phyloP scores from a whole-genome alignment of 129 eudicot genomes.

The Tanacetum coccineum region DNA sequence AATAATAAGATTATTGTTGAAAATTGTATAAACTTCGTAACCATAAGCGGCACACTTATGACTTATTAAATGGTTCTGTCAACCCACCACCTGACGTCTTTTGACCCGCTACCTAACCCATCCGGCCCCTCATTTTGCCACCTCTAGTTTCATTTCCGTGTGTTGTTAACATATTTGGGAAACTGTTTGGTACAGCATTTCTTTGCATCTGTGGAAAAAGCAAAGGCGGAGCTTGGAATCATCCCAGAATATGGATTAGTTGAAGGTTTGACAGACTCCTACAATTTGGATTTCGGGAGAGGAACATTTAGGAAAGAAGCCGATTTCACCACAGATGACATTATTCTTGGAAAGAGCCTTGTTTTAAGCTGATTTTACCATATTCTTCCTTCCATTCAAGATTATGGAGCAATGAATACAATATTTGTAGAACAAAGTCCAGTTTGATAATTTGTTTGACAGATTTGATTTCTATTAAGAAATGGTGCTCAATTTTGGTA shows the following conservation, averaged over 20 bases:
- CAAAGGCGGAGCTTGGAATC: conserved; percentile 78
- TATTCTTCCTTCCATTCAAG: conserved; percentile 4
- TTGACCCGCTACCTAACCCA: neutral
- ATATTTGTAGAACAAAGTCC: conserved; percentile 21
- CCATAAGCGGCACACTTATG: neutral
- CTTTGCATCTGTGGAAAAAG: conserved; percentile 95
- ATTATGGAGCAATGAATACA: conserved; percentile 19
- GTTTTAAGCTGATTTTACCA: conserved; percentile 36
- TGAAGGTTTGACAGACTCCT: conserved; percentile 79
- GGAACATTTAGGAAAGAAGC: conserved; percentile 88
- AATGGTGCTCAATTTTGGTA: no score
- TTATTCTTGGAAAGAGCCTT: conserved; percentile 78
- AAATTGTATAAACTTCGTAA: neutral
- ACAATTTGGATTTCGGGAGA: conserved; percentile 80
- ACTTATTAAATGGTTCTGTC: neutral
- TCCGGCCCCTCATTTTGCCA: neutral
- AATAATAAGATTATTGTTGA: neutral
- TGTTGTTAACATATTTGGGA: neutral
- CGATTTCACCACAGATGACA: conserved; percentile 83
- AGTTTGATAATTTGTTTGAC: conserved; percentile 29
- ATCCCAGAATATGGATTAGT: conserved; percentile 72
- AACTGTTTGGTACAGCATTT: conserved; percentile 65
- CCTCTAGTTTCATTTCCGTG: neutral
- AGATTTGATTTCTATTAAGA: conserved; percentile 6
- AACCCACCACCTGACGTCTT: neutral